Percentiles rank a stretch among this genome's conserved stretches.
phyloP scores from a whole-genome alignment of 805 yeast species.

The Tetrapisispora iriomotensis region DNA sequence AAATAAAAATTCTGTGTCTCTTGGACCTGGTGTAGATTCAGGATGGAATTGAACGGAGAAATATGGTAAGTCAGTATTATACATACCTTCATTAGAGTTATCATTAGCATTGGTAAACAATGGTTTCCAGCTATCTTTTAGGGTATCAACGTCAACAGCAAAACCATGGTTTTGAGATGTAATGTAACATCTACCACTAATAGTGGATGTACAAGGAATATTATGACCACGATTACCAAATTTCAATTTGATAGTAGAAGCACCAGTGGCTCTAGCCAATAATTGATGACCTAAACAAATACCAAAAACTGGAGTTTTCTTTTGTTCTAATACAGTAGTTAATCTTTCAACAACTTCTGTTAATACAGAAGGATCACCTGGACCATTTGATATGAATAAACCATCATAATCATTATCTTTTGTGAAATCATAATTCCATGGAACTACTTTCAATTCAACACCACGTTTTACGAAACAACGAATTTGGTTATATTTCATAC shows the following conservation, averaged over 20 bases:
- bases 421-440: slow-evolving; percentile 85
- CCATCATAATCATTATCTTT: slow-evolving; percentile 76
- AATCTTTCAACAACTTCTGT: slow-evolving; percentile 54
- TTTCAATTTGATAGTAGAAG: slow-evolving; percentile 81
- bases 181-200: slow-evolving; percentile 93
- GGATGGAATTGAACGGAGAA: slow-evolving; percentile 99
- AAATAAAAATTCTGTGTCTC: slow-evolving; percentile 94
- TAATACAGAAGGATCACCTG: slow-evolving; percentile 96
- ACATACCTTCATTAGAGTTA: slow-evolving; percentile 97
- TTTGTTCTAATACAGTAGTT: slow-evolving; percentile 45
- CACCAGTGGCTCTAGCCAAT: slow-evolving; percentile 91
- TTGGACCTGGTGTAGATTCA: slow-evolving; percentile 98
- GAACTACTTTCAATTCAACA: slow-evolving; percentile 90
- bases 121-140: slow-evolving; percentile 80
- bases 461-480: slow-evolving; percentile 95
- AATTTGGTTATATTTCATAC: slow-evolving; percentile 96
- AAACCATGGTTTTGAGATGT: slow-evolving; percentile 98
- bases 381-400: slow-evolving; percentile 93
- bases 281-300: slow-evolving; percentile 98
- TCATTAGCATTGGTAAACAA: slow-evolving; percentile 93
- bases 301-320: slow-evolving; percentile 87
- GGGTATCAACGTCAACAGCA: slow-evolving; percentile 80
- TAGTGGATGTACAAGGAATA: slow-evolving; percentile 85
- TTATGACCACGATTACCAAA: slow-evolving; percentile 99
- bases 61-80: slow-evolving; percentile 75